Conservation (phyloP, 306 rosid genomes). For the Cercis canadensis region DNA sequence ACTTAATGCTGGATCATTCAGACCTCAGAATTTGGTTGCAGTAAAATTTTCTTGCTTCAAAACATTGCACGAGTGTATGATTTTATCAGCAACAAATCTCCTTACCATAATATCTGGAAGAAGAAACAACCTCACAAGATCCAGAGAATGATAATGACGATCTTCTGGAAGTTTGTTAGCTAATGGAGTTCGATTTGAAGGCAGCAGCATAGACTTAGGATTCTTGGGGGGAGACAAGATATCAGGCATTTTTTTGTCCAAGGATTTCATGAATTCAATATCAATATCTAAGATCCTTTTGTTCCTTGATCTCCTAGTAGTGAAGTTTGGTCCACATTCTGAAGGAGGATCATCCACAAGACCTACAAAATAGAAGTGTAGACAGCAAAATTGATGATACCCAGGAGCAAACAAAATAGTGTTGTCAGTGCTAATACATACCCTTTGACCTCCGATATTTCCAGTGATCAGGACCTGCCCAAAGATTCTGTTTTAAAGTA, state of each 20-base stretch:
- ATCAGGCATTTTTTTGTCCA: constrained; percentile 11
- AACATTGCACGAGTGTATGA: too few relatives aligned
- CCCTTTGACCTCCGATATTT: constrained; percentile 21
- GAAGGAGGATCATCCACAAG: not conserved
- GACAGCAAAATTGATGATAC: too few relatives aligned
- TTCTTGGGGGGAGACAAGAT: constrained; percentile 29
- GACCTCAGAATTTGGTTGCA: too few relatives aligned
- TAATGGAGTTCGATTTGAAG: constrained; percentile 19
- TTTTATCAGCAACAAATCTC: too few relatives aligned
- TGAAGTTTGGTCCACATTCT: not conserved
- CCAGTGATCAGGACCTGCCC: constrained; percentile 48
- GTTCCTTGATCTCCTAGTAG: not conserved
- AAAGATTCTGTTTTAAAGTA: constrained; percentile 30
- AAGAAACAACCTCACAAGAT: constrained; percentile 45
- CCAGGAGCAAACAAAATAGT: too few relatives aligned
- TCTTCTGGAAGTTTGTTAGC: constrained; percentile 38
- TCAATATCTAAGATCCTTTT: constrained; percentile 4
- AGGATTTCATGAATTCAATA: constrained; percentile 20
- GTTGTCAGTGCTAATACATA: too few relatives aligned
- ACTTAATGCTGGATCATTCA: too few relatives aligned
- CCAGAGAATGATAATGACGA: constrained; percentile 35
- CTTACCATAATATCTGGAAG: constrained; percentile 44
- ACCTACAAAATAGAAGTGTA: constrained; percentile 16
- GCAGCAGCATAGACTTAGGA: constrained; percentile 24
- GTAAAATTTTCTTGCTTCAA: too few relatives aligned